Evolutionary conservation across 2,329 filamentous ascomycete species (phyloP), one percentile per base, ranked within the genome.

Genomic region (Apiospora sp.): DNA sequence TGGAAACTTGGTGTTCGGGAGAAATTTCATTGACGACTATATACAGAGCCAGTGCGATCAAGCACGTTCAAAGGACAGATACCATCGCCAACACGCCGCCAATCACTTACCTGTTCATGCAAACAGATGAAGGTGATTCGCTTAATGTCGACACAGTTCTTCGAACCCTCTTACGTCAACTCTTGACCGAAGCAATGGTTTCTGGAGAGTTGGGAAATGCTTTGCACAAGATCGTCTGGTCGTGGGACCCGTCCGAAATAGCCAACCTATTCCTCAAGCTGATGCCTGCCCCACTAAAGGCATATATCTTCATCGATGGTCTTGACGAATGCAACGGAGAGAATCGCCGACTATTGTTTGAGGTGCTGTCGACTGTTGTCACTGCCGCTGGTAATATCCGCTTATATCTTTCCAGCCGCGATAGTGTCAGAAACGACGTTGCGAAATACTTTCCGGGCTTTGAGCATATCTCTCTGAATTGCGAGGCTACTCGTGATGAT

Each of bases 271-370:
- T 74, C 34, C 8, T 71, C 4, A 58, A 72, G 19, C 12, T 73
- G 5, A 69, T 71, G 2, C 41, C 27, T 3, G 72, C 70, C 24
- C 24, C 71, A 10, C 58, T 70, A 27, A 70, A 19, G 14, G 73
- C 58, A 46, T 77, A 75, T 43, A 74, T 81, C 44, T 71, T 81
- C 4, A 75, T 81, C 16, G 79, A 80, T 71, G 77, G 76, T n/a
- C 68, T 81, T 3, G 79, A 81, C 72, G 78, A 81, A 74, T 78
- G 75, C 61, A 73, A 75, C 34, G 74, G 74, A 16, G 70, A 68
- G 41, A 72, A 79, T 49, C 75, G 75, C 46, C 68, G 68, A 27
- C 51, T 72, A 5, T 68, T 73, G 4, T 75, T 75, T 41, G 72
- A 44, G 69, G 72, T 37, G 22, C 68, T 72, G 1, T 75, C 68